Conservation (phyloP, 2,329 filamentous ascomycete species). For the Aspergillus eucalypticola region DNA sequence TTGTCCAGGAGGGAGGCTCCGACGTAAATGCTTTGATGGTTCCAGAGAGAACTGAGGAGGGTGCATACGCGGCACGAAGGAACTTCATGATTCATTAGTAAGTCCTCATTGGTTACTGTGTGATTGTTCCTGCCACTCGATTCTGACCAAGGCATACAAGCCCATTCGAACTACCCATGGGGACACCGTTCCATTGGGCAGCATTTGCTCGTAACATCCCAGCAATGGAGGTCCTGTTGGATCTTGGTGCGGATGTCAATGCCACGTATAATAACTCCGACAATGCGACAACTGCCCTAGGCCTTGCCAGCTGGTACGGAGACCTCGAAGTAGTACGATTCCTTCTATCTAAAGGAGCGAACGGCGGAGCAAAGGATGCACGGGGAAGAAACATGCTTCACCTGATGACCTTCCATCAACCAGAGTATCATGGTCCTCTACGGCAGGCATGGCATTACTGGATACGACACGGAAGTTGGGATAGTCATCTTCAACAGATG, state of each 20-base stretch:
- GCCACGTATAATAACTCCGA: constrained; percentile 23
- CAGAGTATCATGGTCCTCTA: constrained; percentile 27
- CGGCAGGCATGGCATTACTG: constrained; percentile 32
- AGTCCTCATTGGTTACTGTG: not conserved
- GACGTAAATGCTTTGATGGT: constrained; percentile 23
- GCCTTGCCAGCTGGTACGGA: constrained; percentile 24
- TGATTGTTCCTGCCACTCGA: no score
- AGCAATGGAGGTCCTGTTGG: constrained; percentile 25
- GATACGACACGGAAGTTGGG: constrained; percentile 31
- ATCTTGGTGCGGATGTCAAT: constrained; percentile 27
- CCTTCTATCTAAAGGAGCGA: constrained; percentile 25
- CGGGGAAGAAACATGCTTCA: constrained; percentile 28
- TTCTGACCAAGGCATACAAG: constrained; percentile 16
- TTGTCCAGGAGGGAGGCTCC: constrained; percentile 22
- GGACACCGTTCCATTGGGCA: constrained; percentile 32
- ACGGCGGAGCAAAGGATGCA: constrained; percentile 21
- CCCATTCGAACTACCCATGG: constrained; percentile 30
- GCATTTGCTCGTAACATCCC: constrained; percentile 22
- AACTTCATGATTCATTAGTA: constrained; percentile 31
- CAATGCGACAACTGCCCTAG: constrained; percentile 25
- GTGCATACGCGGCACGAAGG: constrained; percentile 22
- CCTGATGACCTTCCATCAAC: constrained; percentile 23
- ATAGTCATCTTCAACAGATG: constrained; percentile 21
- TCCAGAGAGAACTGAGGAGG: constrained; percentile 20
- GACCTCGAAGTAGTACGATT: constrained; percentile 20